Evolutionary conservation across 192 early-diverging fungal genomes (phyloP), one percentile per base, ranked within the genome.

Genomic region (Anaeromyces robustus): DNA sequence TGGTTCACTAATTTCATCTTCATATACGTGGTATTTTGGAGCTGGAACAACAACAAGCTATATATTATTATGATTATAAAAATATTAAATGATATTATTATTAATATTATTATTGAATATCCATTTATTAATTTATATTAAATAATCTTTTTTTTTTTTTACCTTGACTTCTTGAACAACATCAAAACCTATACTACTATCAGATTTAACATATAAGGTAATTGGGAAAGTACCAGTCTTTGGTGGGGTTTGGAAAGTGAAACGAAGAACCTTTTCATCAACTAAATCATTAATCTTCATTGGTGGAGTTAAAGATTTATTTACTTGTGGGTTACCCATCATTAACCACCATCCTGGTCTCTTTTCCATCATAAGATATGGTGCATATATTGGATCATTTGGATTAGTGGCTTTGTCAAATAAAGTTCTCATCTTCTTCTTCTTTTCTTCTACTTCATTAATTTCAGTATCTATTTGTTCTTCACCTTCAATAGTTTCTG

Each of bases 1-100:
- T 34, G 96, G 96, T 82, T 98, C 97, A 26, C 95, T 96, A 79
- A 98, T 98, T 79, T 96, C 94, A 83, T 97, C 96, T 43, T 97
- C 95, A 11, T 92, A 80, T 79, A 95, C 93, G 11, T 92, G 87
- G 80, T 91, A 90, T n/a, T 89, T 84, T 30, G 96, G 93, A 16
- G 94, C 86, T 11, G 91, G 88, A 77, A 93, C 89, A 41, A 91
- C 87, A 14, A 96, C 94, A 12, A 81, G 80, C 16, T 85, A 43
- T 85, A 83, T 77, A 14, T 39, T 39, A 39, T 14, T 39, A 39
- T 39, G 16, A 1, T 39, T 39, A 39, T 39, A 39, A 39, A 39
- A 1, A 39, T 39, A 14, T 14, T 39, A 7, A 34, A 7, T 34
- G 12, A 7, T 34, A 34, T 34, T 34, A 34, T 34, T 34, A 34